Evolutionary conservation across 2,329 filamentous ascomycete species (phyloP).

Genomic region (Aspergillus persii): DNA sequence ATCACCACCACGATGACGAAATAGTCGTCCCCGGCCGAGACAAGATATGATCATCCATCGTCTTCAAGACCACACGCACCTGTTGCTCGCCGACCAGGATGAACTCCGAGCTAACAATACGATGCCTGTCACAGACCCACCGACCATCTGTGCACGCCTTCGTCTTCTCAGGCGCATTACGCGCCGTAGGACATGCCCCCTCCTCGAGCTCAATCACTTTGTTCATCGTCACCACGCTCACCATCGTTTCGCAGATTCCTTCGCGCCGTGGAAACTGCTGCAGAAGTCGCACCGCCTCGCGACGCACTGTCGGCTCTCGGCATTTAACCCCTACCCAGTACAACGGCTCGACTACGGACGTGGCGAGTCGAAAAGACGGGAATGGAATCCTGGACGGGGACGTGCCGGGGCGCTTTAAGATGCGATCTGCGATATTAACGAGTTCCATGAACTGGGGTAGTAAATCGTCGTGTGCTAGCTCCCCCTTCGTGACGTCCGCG

Average conservation of each 20-base stretch:
- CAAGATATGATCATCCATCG: constrained; percentile 19
- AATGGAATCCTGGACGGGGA: not conserved
- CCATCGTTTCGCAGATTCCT: constrained; percentile 4
- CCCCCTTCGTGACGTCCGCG: not conserved
- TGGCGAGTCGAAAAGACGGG: not conserved
- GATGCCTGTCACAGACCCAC: constrained; percentile 3
- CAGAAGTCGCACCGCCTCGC: not conserved
- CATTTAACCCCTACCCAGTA: not conserved
- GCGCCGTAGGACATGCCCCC: not conserved
- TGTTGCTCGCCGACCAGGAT: not conserved
- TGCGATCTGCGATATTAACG: not conserved
- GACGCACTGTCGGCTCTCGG: constrained; percentile 1
- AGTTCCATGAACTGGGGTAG: not conserved
- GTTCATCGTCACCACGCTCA: not conserved
- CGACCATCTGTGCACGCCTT: not conserved
- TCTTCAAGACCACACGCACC: not conserved
- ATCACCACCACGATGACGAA: not conserved
- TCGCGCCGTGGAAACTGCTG: constrained; percentile 1
- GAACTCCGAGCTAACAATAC: not conserved
- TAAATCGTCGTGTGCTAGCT: constrained; percentile 5
- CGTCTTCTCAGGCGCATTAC: not conserved
- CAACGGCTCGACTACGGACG: not conserved
- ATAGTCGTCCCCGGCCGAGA: not conserved
- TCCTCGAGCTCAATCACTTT: not conserved
- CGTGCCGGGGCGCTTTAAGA: not conserved